phyloP scores from a whole-genome alignment of 176 grass and related monocot genomes.

The Hordeum marinum region DNA sequence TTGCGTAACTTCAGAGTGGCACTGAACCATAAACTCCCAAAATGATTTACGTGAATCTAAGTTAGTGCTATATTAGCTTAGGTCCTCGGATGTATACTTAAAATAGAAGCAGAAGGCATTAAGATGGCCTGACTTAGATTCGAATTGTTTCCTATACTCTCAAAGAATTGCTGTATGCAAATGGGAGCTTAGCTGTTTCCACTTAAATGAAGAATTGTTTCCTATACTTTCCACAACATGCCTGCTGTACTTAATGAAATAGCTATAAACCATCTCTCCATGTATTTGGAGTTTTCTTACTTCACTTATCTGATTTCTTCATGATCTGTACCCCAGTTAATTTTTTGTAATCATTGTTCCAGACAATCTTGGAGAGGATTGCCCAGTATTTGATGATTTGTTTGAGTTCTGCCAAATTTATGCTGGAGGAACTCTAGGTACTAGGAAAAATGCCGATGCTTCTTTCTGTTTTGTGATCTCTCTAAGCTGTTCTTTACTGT shows the following conservation, averaged over 20 bases:
- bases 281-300: not conserved
- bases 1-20: not conserved
- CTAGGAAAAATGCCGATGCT: not conserved
- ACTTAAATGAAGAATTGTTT: not conserved
- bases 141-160: no score
- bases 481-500: constrained; percentile 36
- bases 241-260: not conserved
- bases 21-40: not conserved
- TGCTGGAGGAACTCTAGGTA: constrained; percentile 99
- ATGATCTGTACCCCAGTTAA: not conserved
- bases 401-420: constrained; percentile 99
- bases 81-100: not conserved
- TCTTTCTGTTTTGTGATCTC: constrained; percentile 1
- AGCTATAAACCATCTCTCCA: not conserved
- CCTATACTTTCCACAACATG: not conserved
- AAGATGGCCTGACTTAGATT: not conserved
- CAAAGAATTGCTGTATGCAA: not conserved
- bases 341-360: constrained; percentile 15
- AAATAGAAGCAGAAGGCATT: constrained; percentile 18
- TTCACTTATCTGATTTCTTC: constrained; percentile 1
- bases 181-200: not conserved
- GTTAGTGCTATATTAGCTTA: constrained; percentile 13
- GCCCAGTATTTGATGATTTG: constrained; percentile 94
- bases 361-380: constrained; percentile 98
- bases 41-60: constrained; percentile 6